Conservation (phyloP, 192 early-diverging fungal genomes). For the Chytriomyces hyalinus region DNA sequence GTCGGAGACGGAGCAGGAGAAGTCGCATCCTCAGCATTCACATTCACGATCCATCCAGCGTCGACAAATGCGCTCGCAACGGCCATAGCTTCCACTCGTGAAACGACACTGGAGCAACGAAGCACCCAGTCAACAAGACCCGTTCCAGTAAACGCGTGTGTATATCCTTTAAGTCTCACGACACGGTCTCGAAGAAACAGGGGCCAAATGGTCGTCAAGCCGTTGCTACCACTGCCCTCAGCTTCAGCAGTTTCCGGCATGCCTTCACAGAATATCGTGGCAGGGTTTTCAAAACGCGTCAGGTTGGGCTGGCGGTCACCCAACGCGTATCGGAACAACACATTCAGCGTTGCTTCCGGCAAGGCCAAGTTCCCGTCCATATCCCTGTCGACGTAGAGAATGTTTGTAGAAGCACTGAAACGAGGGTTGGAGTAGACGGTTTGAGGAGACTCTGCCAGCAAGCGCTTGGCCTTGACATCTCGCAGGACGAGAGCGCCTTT, state of each 20-base stretch:
- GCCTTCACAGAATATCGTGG: constrained; percentile 11
- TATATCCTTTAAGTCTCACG: constrained; percentile 34
- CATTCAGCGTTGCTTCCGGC: neutral
- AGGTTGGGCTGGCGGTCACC: constrained; percentile 12
- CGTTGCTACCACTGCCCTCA: neutral
- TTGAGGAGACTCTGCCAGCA: constrained; percentile 11
- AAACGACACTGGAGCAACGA: constrained; percentile 26
- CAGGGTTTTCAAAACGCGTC: constrained; percentile 20
- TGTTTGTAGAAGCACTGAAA: neutral
- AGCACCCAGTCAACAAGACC: constrained; percentile 44
- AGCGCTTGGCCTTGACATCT: constrained; percentile 25
- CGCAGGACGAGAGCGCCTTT: constrained; percentile 32
- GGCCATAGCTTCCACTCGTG: constrained; percentile 32
- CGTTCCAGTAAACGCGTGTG: constrained; percentile 41
- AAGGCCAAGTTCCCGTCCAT: constrained; percentile 16
- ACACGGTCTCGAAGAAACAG: constrained; percentile 39
- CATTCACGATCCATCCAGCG: constrained; percentile 35
- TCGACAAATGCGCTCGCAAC: constrained; percentile 37
- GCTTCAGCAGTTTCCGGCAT: neutral
- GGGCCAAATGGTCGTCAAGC: constrained; percentile 16
- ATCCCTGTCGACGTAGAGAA: constrained; percentile 34
- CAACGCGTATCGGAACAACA: constrained; percentile 5
- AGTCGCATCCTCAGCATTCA: constrained; percentile 17
- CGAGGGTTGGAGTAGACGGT: neutral
- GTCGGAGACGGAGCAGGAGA: neutral